Base-by-base conservation (phyloP, 164 flowering plant genomes). In the Houttuynia cordata region DNA sequence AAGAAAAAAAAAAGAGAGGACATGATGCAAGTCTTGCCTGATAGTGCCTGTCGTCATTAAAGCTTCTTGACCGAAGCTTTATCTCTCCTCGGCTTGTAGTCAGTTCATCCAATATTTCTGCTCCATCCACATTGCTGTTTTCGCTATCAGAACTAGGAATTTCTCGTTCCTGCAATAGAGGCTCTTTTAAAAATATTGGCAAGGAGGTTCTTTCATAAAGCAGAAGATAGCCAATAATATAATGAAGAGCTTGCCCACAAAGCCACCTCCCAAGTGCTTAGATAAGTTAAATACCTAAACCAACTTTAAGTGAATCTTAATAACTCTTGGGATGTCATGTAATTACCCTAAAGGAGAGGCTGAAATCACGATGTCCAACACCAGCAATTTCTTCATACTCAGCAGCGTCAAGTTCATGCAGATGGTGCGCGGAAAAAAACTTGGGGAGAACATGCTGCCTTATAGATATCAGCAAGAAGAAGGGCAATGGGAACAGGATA, bases 381-480 rank as follows among this genome's bases (percentile, higher is more conserved):
- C 91, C 89, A 9, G 64, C 71, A 60, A 79, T 71, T 70, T 87
- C 97, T 58, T 90, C 97, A 42, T 85, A 90, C 68, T 83, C 97
- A 1, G 91, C 83, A 14, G 87, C 85, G 75, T 90, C 95, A 51
- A 90, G 75, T 69, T 85, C 92, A 37, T 65, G 75, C 21, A 87
- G 81, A 73, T 87, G 75, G 13, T 56, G 30, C 12, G 80, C 74
- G 8, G 64, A 65, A 64, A 90, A 80, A 12, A 80, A 8, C 80
- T 80, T 90, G 45, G 95, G 95, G 0, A 90, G 81, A n/a, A 87
- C 14, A 55, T 78, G 75, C 55, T 85, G 67, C 65, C 97, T 75
- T 54, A 90, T 70, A 64, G 65, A 55, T 58, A 90, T 72, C 50
- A 90, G 83, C 56, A 87, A 63, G 74, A 90, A 87, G 84, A 90